A percentile compares a stretch with the other conserved stretches of the same genome.
Evolutionary conservation across 1,284 basidiomycete genomes (phyloP).

Genomic region (Ustilago loliicola): DNA sequence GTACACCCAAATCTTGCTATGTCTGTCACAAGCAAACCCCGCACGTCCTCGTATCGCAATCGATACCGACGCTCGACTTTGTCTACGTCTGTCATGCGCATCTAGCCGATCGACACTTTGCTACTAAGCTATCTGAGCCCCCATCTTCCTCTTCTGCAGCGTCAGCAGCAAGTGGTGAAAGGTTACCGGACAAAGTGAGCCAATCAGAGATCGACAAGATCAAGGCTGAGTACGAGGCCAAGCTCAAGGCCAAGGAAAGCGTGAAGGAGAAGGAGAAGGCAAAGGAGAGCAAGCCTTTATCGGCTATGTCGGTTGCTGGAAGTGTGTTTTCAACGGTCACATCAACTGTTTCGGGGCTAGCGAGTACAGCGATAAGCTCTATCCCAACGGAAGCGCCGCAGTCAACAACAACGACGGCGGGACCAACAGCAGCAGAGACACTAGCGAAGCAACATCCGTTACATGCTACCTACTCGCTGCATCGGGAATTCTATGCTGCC

Average conservation of each 20-base stretch:
- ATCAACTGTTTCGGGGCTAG: constrained; percentile 40
- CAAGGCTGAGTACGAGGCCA: constrained; percentile 53
- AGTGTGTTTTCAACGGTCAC: constrained; percentile 47
- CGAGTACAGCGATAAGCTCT: constrained; percentile 28
- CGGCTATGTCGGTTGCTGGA: constrained; percentile 33
- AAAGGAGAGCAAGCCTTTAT: constrained; percentile 32
- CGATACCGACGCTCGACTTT: constrained; percentile 56
- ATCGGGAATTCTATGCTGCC: constrained; percentile 59
- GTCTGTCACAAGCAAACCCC: constrained; percentile 56
- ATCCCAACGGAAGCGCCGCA: constrained; percentile 20
- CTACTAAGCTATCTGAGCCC: constrained; percentile 43
- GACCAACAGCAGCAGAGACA: constrained; percentile 15
- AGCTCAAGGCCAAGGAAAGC: constrained; percentile 35
- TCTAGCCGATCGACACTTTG: constrained; percentile 59
- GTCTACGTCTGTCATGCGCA: constrained; percentile 62
- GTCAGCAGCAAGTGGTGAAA: constrained; percentile 6
- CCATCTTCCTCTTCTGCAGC: constrained; percentile 7
- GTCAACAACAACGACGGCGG: constrained; percentile 15
- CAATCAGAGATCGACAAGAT: constrained; percentile 58
- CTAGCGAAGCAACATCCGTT: constrained; percentile 30
- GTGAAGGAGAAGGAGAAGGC: constrained; percentile 21
- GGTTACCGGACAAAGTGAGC: constrained; percentile 51
- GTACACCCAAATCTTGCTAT: constrained; percentile 54
- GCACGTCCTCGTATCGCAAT: constrained; percentile 58
- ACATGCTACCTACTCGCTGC: constrained; percentile 56